A percentile compares a stretch with the other conserved stretches of the same genome.
Evolutionary conservation across 208 protist species (phyloP).

Genomic region (Crithidia bombi): DNA sequence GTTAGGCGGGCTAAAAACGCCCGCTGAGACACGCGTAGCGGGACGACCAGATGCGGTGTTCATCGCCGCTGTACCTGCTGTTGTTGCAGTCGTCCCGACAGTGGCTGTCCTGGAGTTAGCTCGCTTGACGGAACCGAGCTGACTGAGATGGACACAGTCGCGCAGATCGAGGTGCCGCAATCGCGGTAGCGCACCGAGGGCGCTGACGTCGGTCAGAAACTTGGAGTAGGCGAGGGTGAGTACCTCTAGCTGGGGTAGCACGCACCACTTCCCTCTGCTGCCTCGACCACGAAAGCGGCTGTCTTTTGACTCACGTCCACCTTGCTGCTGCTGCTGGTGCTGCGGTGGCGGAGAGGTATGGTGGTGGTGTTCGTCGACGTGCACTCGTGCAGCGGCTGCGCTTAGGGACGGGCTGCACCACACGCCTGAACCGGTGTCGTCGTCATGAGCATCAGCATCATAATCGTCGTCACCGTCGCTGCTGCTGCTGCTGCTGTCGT

Average conservation of each 20-base stretch:
- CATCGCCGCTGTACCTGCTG: background rate
- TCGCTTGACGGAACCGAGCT: conserved; percentile 17
- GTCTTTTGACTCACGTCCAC: background rate
- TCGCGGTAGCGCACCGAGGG: conserved; percentile 18
- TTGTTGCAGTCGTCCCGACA: background rate
- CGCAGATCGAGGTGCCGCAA: conserved; percentile 26
- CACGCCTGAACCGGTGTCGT: too few relatives aligned
- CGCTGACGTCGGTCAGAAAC: conserved; percentile 14
- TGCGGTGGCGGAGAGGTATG: too few relatives aligned
- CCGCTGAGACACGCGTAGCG: too few relatives aligned
- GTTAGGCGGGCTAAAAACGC: too few relatives aligned
- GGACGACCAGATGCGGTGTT: background rate
- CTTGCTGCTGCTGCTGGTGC: too few relatives aligned
- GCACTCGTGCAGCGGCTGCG: too few relatives aligned
- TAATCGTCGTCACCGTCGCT: background rate
- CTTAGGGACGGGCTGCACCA: too few relatives aligned
- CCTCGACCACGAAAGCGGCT: background rate
- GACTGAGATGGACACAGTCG: conserved; percentile 3
- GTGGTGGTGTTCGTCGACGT: too few relatives aligned
- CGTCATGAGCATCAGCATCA: too few relatives aligned
- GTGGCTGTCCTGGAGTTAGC: background rate
- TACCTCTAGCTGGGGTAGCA: conserved; percentile 27
- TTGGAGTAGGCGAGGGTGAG: conserved; percentile 27
- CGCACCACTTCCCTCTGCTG: background rate
- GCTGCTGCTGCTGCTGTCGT: background rate